phyloP scores from a whole-genome alignment of 129 eudicot genomes.

The Rutidosis leptorrhynchoides region DNA sequence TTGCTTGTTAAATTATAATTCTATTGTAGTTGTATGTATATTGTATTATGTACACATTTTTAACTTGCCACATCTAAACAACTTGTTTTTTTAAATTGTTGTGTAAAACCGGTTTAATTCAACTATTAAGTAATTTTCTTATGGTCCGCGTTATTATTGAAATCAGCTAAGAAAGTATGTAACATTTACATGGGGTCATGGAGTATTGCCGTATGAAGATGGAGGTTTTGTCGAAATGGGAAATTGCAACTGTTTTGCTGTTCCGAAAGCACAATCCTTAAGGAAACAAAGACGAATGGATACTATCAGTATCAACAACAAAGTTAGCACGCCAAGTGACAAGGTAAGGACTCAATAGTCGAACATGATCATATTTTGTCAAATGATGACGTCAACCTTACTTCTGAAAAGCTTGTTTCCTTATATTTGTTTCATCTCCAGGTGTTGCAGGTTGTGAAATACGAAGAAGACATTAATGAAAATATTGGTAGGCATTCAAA shows the following conservation, averaged over 20 bases:
- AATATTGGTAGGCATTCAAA: conserved; percentile 15
- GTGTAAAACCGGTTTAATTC: not conserved
- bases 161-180: conserved; percentile 84
- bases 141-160: not conserved
- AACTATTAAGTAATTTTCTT: not conserved
- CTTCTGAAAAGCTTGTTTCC: not conserved
- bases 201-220: conserved; percentile 41
- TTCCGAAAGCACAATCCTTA: conserved; percentile 32
- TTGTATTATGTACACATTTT: not conserved
- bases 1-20: no score
- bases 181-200: conserved; percentile 68
- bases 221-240: conserved; percentile 19
- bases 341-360: conserved; percentile 33
- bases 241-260: conserved; percentile 44
- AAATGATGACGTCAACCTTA: not conserved
- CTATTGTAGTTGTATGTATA: no score
- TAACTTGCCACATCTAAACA: not conserved
- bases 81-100: not conserved
- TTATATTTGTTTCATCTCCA: conserved; percentile 9
- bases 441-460: conserved; percentile 17
- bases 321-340: conserved; percentile 33
- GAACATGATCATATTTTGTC: not conserved
- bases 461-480: conserved; percentile 18
- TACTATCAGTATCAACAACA: conserved; percentile 44
- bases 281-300: conserved; percentile 35